A percentile compares a stretch with the other conserved stretches of the same genome.
phyloP scores from a whole-genome alignment of 2,329 filamentous ascomycete species.

The Waltergamsia citrina region DNA sequence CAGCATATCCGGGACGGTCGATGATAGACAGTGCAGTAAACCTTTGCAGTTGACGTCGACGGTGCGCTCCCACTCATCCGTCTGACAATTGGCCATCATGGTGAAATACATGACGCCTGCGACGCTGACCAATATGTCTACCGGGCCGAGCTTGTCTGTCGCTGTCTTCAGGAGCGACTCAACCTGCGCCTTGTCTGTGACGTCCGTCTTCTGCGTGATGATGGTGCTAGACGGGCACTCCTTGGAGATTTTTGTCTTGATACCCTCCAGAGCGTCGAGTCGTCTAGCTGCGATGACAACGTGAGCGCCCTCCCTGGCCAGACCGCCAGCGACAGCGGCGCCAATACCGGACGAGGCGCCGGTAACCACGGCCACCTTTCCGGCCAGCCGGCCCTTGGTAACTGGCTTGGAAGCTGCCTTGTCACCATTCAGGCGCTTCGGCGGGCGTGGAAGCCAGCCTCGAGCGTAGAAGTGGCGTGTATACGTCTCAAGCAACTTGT shows the following conservation, averaged over 20 bases:
- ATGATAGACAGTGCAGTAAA: conserved; percentile 61
- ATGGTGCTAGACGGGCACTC: conserved; percentile 49
- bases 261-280: conserved; percentile 54
- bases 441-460: conserved; percentile 62
- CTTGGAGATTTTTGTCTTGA: conserved; percentile 54
- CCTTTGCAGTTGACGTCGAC: conserved; percentile 86
- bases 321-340: conserved; percentile 59
- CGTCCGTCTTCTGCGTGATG: conserved; percentile 61
- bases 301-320: conserved; percentile 62
- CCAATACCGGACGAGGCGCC: conserved; percentile 75
- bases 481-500: conserved; percentile 64
- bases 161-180: conserved; percentile 53
- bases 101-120: conserved; percentile 86
- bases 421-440: conserved; percentile 32
- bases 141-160: conserved; percentile 53
- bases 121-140: conserved; percentile 73
- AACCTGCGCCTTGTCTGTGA: conserved; percentile 58
- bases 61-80: conserved; percentile 70
- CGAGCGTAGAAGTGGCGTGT: conserved; percentile 71
- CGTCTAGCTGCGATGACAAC: conserved; percentile 66
- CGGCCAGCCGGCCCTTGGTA: conserved; percentile 49
- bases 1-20: conserved; percentile 64
- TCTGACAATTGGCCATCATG: conserved; percentile 70
- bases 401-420: conserved; percentile 6
- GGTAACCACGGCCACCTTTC: conserved; percentile 66